A percentile compares a stretch with the other conserved stretches of the same genome.
Evolutionary conservation across 352 stramenopile genomes (phyloP).

Genomic region (Globisporangium spiculum): DNA sequence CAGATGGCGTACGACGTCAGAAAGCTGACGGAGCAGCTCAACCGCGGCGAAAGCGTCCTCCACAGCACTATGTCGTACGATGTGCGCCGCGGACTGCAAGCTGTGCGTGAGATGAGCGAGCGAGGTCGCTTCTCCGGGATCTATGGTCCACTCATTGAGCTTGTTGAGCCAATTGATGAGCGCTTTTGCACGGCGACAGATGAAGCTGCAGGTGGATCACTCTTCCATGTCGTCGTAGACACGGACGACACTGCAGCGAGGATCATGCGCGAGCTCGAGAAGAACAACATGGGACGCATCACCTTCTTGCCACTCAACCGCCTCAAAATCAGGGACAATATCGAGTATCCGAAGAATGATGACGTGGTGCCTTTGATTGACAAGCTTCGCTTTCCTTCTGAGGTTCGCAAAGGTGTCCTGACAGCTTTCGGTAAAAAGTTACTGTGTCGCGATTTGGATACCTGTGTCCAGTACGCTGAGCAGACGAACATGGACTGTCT

Average conservation of each 20-base stretch:
- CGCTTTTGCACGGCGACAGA: slow-evolving; percentile 95
- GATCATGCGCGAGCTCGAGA: slow-evolving; percentile 94
- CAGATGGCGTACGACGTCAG: slow-evolving; percentile 74
- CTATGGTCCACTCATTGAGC: slow-evolving; percentile 96
- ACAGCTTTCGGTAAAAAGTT: slow-evolving; percentile 97
- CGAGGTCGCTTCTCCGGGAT: slow-evolving; percentile 72
- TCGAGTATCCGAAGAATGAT: slow-evolving; percentile 72
- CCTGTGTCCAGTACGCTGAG: slow-evolving; percentile 75
- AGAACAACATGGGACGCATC: slow-evolving; percentile 92
- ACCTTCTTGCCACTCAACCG: slow-evolving; percentile 97
- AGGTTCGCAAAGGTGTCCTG: slow-evolving; percentile 92
- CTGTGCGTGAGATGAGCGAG: slow-evolving; percentile 85
- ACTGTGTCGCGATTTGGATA: slow-evolving; percentile 93
- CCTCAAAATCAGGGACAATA: slow-evolving; percentile 84
- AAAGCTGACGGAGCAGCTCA: slow-evolving; percentile 66
- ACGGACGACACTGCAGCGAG: slow-evolving; percentile 94
- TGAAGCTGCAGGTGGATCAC: slow-evolving; percentile 92
- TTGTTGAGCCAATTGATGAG: slow-evolving; percentile 87
- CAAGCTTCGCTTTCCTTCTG: slow-evolving; percentile 80
- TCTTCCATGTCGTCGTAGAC: slow-evolving; percentile 99
- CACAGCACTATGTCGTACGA: slow-evolving; percentile 85
- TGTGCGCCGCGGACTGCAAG: slow-evolving; percentile 81
- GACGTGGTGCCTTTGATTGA: slow-evolving; percentile 83
- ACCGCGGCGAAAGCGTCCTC: slow-evolving; percentile 70
- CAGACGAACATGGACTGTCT: slow-evolving; percentile 96